A percentile compares a stretch with the other conserved stretches of the same genome.
Conservation (phyloP, 2,329 filamentous ascomycete genomes). For the Hypoxylon sp. region DNA sequence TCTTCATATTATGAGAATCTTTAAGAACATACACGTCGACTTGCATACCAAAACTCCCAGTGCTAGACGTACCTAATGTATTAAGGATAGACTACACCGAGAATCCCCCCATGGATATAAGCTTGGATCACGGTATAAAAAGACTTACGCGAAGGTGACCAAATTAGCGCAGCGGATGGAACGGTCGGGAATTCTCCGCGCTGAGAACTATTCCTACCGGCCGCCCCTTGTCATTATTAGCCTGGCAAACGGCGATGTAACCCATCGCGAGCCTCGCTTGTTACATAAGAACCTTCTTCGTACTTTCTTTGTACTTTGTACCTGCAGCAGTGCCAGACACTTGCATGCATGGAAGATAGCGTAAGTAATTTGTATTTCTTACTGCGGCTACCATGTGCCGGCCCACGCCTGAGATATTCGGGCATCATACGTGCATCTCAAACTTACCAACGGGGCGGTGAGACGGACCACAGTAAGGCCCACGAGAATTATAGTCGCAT, state of each 20-base stretch:
- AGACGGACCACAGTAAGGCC: slow-evolving; percentile 15
- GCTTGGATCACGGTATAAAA: neutral
- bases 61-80: neutral
- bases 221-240: slow-evolving; percentile 5
- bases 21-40: slow-evolving; percentile 16
- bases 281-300: slow-evolving; percentile 8
- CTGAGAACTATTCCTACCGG: slow-evolving; percentile 7
- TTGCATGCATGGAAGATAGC: slow-evolving; percentile 19
- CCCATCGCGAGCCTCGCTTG: slow-evolving; percentile 18
- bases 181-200: slow-evolving; percentile 25
- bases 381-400: slow-evolving; percentile 27
- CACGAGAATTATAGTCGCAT: slow-evolving; percentile 7
- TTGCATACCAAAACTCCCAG: slow-evolving; percentile 13
- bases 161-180: slow-evolving; percentile 11
- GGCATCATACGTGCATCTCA: slow-evolving; percentile 16
- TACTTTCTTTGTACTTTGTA: slow-evolving; percentile 19
- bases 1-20: slow-evolving; percentile 17
- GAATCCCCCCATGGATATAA: neutral
- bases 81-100: slow-evolving; percentile 15
- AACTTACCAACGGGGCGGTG: slow-evolving; percentile 20
- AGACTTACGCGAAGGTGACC: neutral
- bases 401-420: slow-evolving; percentile 19
- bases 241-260: slow-evolving; percentile 7
- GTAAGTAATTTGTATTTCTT: slow-evolving; percentile 26
- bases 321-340: slow-evolving; percentile 10